Conservation (phyloP, 495 filamentous ascomycete species). For the Aspergillus egyptiacus region DNA sequence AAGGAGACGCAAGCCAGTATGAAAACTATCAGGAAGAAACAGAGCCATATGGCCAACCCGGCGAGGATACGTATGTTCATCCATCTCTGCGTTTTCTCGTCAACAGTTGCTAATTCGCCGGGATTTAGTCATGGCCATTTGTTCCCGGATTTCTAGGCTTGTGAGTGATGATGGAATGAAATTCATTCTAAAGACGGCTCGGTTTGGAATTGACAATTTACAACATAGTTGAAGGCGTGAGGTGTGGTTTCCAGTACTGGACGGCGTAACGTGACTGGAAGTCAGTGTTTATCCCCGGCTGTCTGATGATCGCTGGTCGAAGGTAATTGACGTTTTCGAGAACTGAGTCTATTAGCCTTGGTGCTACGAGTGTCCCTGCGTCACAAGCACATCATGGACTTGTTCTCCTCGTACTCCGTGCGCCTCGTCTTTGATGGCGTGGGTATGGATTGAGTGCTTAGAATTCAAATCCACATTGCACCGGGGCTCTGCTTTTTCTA, state of each 20-base stretch:
- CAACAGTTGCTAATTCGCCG: conserved; percentile 12
- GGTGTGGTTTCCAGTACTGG: not conserved
- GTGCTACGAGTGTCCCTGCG: not conserved
- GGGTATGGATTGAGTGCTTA: too few relatives aligned
- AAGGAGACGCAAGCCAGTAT: conserved; percentile 94
- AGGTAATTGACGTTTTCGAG: conserved; percentile 11
- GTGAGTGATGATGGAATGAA: conserved; percentile 40
- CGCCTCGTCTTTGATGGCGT: not conserved
- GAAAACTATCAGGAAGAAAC: conserved; percentile 97
- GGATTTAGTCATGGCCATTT: conserved; percentile 57
- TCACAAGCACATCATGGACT: not conserved
- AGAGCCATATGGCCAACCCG: conserved; percentile 74
- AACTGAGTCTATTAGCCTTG: not conserved
- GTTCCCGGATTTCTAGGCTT: conserved; percentile 64
- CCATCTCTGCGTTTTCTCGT: not conserved
- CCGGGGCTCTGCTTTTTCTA: not conserved
- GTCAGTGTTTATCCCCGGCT: not conserved
- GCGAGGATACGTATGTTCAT: conserved; percentile 73
- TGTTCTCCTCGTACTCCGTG: not conserved
- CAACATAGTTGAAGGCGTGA: not conserved
- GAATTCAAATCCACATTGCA: too few relatives aligned
- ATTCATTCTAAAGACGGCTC: conserved; percentile 18
- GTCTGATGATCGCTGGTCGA: conserved; percentile 23
- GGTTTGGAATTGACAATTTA: conserved; percentile 3
- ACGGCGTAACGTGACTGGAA: conserved; percentile 4